Evolutionary conservation across 2,329 filamentous ascomycete species (phyloP).

Genomic region (Alternaria arborescens): DNA sequence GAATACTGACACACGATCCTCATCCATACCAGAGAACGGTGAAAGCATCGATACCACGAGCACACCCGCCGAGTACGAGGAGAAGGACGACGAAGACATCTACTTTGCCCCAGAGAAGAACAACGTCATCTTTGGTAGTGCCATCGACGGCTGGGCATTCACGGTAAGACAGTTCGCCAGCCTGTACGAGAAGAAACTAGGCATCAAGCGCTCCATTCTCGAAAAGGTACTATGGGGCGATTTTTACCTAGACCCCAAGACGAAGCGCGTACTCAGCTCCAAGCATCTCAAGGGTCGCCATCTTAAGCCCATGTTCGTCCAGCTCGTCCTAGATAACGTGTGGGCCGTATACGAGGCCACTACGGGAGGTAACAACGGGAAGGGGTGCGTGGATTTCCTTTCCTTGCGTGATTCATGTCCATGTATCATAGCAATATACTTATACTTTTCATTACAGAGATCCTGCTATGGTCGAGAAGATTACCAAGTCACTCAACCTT

Average conservation of each 20-base stretch:
- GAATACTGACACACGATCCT: constrained; percentile 64
- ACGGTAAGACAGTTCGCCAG: constrained; percentile 93
- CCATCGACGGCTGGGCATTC: constrained; percentile 98
- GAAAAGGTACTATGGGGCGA: constrained; percentile 98
- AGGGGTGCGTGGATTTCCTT: constrained; percentile 69
- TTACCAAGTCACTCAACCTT: constrained; percentile 88
- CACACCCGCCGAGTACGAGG: constrained; percentile 74
- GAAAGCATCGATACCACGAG: constrained; percentile 60
- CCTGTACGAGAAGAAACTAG: constrained; percentile 95
- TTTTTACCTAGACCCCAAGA: constrained; percentile 96
- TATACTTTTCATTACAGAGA: constrained; percentile 65
- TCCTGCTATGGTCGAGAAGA: constrained; percentile 84
- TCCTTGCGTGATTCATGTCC: constrained; percentile 39
- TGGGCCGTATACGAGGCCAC: constrained; percentile 97
- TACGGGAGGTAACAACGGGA: constrained; percentile 80
- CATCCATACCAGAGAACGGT: constrained; percentile 61
- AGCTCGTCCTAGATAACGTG: constrained; percentile 91
- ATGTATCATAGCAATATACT: constrained; percentile 52
- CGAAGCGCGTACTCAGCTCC: constrained; percentile 86
- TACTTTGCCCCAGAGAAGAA: constrained; percentile 99
- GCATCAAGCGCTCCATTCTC: constrained; percentile 85
- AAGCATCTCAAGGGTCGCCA: constrained; percentile 93
- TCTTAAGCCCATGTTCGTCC: constrained; percentile 96
- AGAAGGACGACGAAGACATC: constrained; percentile 93
- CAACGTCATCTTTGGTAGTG: constrained; percentile 98